phyloP scores from a whole-genome alignment of 768 basidiomycete species.

The Leccinum uliginosum region DNA sequence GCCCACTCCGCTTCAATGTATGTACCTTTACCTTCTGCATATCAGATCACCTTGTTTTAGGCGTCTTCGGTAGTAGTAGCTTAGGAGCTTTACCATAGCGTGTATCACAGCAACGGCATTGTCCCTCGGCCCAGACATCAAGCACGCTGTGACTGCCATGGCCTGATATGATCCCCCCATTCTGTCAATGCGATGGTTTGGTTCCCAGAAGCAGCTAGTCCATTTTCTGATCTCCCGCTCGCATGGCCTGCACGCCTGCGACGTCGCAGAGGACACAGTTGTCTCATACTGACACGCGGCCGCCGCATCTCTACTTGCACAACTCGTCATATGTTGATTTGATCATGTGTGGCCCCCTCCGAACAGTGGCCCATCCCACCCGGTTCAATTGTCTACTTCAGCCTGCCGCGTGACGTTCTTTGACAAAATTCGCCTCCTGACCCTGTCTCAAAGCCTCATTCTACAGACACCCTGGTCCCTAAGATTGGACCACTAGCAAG shows the following conservation, averaged over 20 bases:
- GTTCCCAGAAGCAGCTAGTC: constrained; percentile 6
- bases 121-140: constrained; percentile 11
- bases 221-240: constrained; percentile 15
- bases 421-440: constrained; percentile 3
- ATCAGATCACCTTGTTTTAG: constrained; percentile 20
- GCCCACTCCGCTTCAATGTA: constrained; percentile 7
- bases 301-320: background rate
- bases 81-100: constrained; percentile 8
- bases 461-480: constrained; percentile 4
- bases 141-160: background rate
- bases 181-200: constrained; percentile 11
- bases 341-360: constrained; percentile 4
- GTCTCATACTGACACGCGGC: constrained; percentile 21
- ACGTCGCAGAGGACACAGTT: constrained; percentile 10
- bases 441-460: constrained; percentile 14
- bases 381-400: constrained; percentile 13
- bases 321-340: constrained; percentile 3
- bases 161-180: constrained; percentile 16
- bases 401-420: constrained; percentile 18
- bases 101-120: constrained; percentile 15
- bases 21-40: constrained; percentile 8
- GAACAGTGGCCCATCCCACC: background rate
- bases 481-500: background rate
- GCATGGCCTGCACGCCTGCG: constrained; percentile 16
- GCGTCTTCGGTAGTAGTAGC: constrained; percentile 18